Evolutionary conservation across 2,329 filamentous ascomycete genomes (phyloP).

Genomic region (Aspergillus latus): DNA sequence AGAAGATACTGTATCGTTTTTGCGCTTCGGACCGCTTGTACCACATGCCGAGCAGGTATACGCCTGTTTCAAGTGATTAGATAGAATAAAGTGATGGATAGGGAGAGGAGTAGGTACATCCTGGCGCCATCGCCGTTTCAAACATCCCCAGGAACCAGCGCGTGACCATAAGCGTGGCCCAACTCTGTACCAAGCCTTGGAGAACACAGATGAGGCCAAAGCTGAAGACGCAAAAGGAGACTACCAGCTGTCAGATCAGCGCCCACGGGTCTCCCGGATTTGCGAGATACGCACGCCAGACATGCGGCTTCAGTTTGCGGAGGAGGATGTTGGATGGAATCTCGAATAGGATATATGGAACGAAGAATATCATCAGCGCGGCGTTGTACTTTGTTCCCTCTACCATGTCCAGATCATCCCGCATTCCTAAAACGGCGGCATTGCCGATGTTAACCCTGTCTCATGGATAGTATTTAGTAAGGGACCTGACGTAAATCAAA

Average conservation of each 20-base stretch:
- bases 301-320: constrained; percentile 63
- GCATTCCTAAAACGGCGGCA: constrained; percentile 65
- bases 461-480: neutral
- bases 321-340: constrained; percentile 70
- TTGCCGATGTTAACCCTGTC: constrained; percentile 71
- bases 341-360: constrained; percentile 64
- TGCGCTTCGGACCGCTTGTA: constrained; percentile 83
- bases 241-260: constrained; percentile 22
- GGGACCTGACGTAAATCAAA: neutral
- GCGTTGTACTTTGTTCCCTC: constrained; percentile 63
- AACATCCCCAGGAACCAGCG: constrained; percentile 78
- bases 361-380: constrained; percentile 73
- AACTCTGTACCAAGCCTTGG: constrained; percentile 76
- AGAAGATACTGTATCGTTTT: constrained; percentile 86
- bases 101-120: constrained; percentile 45
- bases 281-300: constrained; percentile 55
- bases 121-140: constrained; percentile 69
- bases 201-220: constrained; percentile 74
- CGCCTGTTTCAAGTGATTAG: constrained; percentile 24
- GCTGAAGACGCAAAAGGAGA: constrained; percentile 77
- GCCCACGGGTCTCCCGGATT: neutral
- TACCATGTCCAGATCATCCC: constrained; percentile 58
- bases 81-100: neutral
- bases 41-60: constrained; percentile 73
- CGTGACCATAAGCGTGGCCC: constrained; percentile 71